Percentiles rank a stretch among this genome's conserved stretches.
phyloP scores from a whole-genome alignment of 805 yeast species.

The Kluyveromyces aestuarii region DNA sequence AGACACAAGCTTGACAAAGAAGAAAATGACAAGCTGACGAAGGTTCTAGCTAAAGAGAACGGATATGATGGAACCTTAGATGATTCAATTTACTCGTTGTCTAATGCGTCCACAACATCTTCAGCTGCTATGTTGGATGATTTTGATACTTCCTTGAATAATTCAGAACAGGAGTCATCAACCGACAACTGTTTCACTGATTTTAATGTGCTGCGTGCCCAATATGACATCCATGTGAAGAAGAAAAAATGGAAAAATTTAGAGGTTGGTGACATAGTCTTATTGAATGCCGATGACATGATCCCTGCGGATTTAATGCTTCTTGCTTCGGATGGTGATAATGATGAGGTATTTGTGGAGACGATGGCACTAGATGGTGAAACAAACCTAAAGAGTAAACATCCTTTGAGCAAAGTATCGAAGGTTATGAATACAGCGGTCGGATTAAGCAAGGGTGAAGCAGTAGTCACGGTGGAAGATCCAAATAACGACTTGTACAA shows the following conservation, averaged over 20 bases:
- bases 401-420: constrained; percentile 57
- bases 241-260: constrained; percentile 60
- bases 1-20: constrained; percentile 78
- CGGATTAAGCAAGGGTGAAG: constrained; percentile 41
- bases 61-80: constrained; percentile 1
- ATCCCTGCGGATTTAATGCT: constrained; percentile 86
- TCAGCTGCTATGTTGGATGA: constrained; percentile 3
- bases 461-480: constrained; percentile 66
- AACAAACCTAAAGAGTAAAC: constrained; percentile 74
- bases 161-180: background rate
- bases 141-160: background rate
- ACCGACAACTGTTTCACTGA: constrained; percentile 13
- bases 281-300: constrained; percentile 74
- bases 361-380: constrained; percentile 99
- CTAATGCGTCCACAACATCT: constrained; percentile 5
- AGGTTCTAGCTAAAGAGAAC: constrained; percentile 26
- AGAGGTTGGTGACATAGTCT: constrained; percentile 79
- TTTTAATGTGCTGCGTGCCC: constrained; percentile 6
- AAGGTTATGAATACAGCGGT: constrained; percentile 40
- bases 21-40: constrained; percentile 57
- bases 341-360: constrained; percentile 68
- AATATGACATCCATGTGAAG: constrained; percentile 16
- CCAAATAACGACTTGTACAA: constrained; percentile 89
- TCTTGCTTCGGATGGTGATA: constrained; percentile 52
- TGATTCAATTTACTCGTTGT: constrained; percentile 3